Percentiles rank a stretch among this genome's conserved stretches.
phyloP scores from a whole-genome alignment of 2,329 filamentous ascomycete species.

The Penicillium sp. region DNA sequence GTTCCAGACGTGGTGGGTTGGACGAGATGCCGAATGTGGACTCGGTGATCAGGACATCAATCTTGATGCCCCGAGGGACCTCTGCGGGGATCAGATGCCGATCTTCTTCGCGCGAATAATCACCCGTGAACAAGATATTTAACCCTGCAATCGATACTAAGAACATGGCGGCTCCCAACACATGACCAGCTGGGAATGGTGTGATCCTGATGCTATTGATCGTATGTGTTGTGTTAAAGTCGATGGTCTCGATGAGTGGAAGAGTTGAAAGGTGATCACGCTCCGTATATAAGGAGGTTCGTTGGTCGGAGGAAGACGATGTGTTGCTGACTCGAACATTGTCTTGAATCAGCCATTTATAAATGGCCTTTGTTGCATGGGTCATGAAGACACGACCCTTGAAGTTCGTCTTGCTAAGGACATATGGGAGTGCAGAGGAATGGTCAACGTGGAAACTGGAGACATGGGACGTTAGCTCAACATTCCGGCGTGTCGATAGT shows the following conservation, averaged over 20 bases:
- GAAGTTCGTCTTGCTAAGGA: conserved; percentile 97
- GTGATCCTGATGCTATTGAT: conserved; percentile 96
- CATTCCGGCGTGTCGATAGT: conserved; percentile 8
- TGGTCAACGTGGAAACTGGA: conserved; percentile 95
- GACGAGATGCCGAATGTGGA: conserved; percentile 96
- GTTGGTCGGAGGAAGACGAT: conserved; percentile 63
- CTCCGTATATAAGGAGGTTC: conserved; percentile 82
- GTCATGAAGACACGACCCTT: conserved; percentile 98
- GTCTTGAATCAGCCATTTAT: conserved; percentile 99
- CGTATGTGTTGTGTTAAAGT: conserved; percentile 97
- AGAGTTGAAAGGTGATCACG: conserved; percentile 94
- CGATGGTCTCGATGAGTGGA: conserved; percentile 92
- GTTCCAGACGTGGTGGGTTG: conserved; percentile 85
- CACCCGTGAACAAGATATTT: conserved; percentile 95
- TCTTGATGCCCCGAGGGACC: conserved; percentile 83
- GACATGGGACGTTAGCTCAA: conserved; percentile 32
- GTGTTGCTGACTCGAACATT: conserved; percentile 85
- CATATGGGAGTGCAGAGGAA: conserved; percentile 96
- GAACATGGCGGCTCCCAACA: conserved; percentile 98
- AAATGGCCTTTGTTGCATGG: conserved; percentile 97
- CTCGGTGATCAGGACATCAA: conserved; percentile 96
- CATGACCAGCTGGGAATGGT: conserved; percentile 94
- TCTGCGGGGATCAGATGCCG: conserved; percentile 92
- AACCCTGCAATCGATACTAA: conserved; percentile 95
- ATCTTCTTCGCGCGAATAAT: conserved; percentile 95